Percentiles rank a stretch among this genome's conserved stretches.
Conservation (phyloP, 2,329 filamentous ascomycete genomes). For the Trichoderma hamatum region DNA sequence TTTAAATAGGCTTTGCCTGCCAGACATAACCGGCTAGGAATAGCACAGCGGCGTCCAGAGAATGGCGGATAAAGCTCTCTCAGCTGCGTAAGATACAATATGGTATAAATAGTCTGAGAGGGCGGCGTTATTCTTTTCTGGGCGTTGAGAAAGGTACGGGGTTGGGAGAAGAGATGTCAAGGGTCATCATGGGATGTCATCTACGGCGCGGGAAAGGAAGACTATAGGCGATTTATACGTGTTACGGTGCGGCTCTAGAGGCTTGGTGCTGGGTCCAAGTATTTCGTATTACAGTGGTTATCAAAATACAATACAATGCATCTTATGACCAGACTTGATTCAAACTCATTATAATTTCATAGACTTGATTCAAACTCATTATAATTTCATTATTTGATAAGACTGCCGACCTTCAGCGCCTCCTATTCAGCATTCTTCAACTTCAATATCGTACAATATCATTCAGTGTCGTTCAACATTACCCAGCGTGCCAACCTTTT, state of each 20-base stretch:
- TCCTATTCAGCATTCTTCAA: background rate
- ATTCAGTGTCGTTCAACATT: background rate
- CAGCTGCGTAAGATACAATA: background rate
- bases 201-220: background rate
- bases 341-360: background rate
- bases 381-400: background rate
- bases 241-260: background rate
- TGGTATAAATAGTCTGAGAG: background rate
- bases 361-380: background rate
- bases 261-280: background rate
- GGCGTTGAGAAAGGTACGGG: background rate
- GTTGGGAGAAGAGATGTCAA: background rate
- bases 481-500: slow-evolving; percentile 1
- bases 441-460: background rate
- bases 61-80: background rate
- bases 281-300: background rate
- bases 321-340: background rate
- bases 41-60: background rate
- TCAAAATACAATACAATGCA: background rate
- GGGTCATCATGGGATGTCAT: background rate
- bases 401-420: background rate
- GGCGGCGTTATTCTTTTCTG: background rate
- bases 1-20: slow-evolving; percentile 48
- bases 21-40: background rate
- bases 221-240: background rate